Percentiles rank a stretch among this genome's conserved stretches.
These are phyloP conservation scores for Fraxinus sp. DNA, from an alignment of 305 asterid species.

Conservation along the genomic window DNA sequence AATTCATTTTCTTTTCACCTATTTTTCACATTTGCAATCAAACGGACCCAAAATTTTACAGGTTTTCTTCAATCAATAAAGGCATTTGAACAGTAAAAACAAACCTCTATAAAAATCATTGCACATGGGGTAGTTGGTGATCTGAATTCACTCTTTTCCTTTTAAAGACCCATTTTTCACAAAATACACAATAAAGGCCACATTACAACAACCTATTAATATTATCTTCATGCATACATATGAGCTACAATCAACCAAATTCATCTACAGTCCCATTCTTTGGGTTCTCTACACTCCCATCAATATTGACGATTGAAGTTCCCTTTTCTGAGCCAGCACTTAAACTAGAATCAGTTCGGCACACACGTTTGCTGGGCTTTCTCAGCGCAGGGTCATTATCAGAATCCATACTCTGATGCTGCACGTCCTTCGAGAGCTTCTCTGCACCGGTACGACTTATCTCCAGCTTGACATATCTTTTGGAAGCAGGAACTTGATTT, in stretches of 20 bases:
- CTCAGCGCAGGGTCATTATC: slow-evolving; percentile 23
- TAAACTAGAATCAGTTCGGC: slow-evolving; percentile 28
- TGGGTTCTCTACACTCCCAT: slow-evolving; percentile 30
- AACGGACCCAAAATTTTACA: not conserved
- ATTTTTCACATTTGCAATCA: too few relatives aligned
- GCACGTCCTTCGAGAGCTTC: slow-evolving; percentile 29
- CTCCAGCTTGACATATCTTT: slow-evolving; percentile 23
- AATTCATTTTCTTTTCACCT: too few relatives aligned
- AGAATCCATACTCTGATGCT: slow-evolving; percentile 20
- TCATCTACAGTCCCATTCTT: slow-evolving; percentile 33
- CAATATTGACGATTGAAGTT: slow-evolving; percentile 27
- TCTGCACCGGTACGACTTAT: slow-evolving; percentile 19
- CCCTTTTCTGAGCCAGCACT: slow-evolving; percentile 33
- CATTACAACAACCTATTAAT: not conserved
- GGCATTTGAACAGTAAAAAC: not conserved
- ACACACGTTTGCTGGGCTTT: slow-evolving; percentile 54
- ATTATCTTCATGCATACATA: not conserved
- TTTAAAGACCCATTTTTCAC: not conserved
- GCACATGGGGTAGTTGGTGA: not conserved
- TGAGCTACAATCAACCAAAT: slow-evolving; percentile 23
- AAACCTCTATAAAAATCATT: not conserved
- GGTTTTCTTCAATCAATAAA: not conserved
- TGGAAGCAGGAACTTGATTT: slow-evolving; percentile 25
- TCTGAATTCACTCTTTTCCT: not conserved
- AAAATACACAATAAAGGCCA: not conserved